phyloP scores from a whole-genome alignment of 2,329 filamentous ascomycete species.

The Aspergillus sp. region DNA sequence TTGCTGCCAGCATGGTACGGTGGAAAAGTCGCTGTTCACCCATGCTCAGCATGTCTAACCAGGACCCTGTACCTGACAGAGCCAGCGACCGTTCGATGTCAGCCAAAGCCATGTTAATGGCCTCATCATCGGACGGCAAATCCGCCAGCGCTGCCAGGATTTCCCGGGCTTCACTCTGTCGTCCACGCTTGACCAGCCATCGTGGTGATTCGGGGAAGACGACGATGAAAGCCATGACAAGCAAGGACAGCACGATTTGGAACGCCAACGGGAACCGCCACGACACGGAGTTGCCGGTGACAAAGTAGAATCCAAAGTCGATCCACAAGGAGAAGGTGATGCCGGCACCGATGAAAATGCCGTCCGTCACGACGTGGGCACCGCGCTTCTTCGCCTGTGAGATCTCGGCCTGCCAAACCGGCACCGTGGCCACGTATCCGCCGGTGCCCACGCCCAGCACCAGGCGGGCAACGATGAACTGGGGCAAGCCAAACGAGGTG shows the following conservation, averaged over 20 bases:
- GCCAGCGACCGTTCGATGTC: slow-evolving; percentile 42
- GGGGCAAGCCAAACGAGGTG: slow-evolving; percentile 43
- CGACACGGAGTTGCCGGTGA: slow-evolving; percentile 37
- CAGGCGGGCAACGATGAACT: slow-evolving; percentile 48
- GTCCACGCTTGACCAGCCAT: slow-evolving; percentile 48
- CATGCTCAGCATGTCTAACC: slow-evolving; percentile 40
- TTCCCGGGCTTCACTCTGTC: slow-evolving; percentile 33
- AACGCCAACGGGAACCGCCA: slow-evolving; percentile 47
- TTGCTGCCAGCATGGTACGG: slow-evolving; percentile 32
- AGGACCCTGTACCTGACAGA: slow-evolving; percentile 35
- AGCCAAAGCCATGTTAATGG: slow-evolving; percentile 38
- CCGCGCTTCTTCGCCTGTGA: slow-evolving; percentile 46
- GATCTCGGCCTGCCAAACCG: slow-evolving; percentile 46
- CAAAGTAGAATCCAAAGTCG: slow-evolving; percentile 46
- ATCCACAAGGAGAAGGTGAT: slow-evolving; percentile 51
- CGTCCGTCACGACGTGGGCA: slow-evolving; percentile 51
- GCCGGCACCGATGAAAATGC: slow-evolving; percentile 48
- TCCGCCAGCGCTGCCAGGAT: slow-evolving; percentile 43
- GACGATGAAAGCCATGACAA: slow-evolving; percentile 35
- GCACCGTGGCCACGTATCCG: slow-evolving; percentile 47
- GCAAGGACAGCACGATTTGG: slow-evolving; percentile 34
- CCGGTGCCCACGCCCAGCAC: slow-evolving; percentile 46
- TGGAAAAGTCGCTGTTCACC: slow-evolving; percentile 37
- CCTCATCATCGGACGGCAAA: slow-evolving; percentile 40
- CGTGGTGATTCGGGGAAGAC: slow-evolving; percentile 42